Evolutionary conservation across 352 stramenopile genomes (phyloP).

Genomic region (Hyaloperonospora arabidopsidis): DNA sequence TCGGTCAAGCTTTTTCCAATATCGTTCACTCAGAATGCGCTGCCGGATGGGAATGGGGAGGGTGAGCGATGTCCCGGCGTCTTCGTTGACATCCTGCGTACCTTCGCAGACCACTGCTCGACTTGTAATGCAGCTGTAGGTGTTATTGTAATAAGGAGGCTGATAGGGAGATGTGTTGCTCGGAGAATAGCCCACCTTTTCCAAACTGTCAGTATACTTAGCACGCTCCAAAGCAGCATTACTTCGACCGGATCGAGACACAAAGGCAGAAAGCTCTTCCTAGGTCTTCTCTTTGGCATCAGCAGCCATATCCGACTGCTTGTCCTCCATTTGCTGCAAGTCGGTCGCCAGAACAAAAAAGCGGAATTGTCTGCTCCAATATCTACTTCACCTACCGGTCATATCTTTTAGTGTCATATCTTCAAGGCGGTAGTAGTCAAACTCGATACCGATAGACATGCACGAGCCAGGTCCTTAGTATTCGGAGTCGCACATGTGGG

Average conservation of each 20-base stretch:
- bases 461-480: slow-evolving; percentile 46
- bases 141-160: slow-evolving; percentile 37
- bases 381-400: slow-evolving; percentile 66
- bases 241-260: slow-evolving; percentile 46
- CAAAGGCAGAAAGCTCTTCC: slow-evolving; percentile 61
- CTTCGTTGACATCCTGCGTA: no score
- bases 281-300: slow-evolving; percentile 46
- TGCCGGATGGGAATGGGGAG: no score
- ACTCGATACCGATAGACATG: slow-evolving; percentile 80
- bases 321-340: slow-evolving; percentile 74
- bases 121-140: slow-evolving; percentile 40
- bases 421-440: slow-evolving; percentile 41
- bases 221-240: slow-evolving; percentile 43
- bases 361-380: slow-evolving; percentile 69
- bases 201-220: slow-evolving; percentile 57
- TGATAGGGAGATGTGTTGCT: slow-evolving; percentile 41
- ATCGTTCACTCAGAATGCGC: no score
- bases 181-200: slow-evolving; percentile 46
- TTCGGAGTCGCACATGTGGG: slow-evolving; percentile 35
- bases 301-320: slow-evolving; percentile 56
- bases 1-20: no score
- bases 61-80: no score
- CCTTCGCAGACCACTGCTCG: no score
- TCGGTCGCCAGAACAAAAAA: slow-evolving; percentile 83
- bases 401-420: slow-evolving; percentile 35